These are phyloP conservation scores for Ogataea salicorniae DNA, from an alignment of 805 yeast genomes.

Conservation along the genomic window DNA sequence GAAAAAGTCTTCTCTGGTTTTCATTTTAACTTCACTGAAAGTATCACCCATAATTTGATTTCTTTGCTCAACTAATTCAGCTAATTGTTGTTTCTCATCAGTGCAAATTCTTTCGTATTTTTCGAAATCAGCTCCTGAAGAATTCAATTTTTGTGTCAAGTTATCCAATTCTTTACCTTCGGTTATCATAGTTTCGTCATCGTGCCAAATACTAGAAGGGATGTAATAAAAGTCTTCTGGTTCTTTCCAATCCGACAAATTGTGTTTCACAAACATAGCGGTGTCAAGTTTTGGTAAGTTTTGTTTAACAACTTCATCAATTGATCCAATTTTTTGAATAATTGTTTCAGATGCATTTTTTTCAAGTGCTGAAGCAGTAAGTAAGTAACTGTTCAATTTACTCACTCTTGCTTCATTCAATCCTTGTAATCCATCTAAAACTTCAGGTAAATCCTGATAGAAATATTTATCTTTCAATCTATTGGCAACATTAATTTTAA, in stretches of 20 bases:
- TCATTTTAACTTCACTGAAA: constrained; percentile 34
- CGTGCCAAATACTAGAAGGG: constrained; percentile 96
- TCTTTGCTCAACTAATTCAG: constrained; percentile 34
- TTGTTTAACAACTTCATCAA: constrained; percentile 54
- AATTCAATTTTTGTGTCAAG: constrained; percentile 47
- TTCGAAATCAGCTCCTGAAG: constrained; percentile 34
- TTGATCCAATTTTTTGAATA: constrained; percentile 40
- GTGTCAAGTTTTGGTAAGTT: constrained; percentile 75
- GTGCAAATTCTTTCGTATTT: constrained; percentile 38
- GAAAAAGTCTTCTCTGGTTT: constrained; percentile 33
- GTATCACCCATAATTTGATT: constrained; percentile 28
- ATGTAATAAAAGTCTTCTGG: constrained; percentile 81
- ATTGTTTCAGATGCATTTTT: constrained; percentile 39
- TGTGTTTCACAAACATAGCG: constrained; percentile 90
- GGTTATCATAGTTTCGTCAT: constrained; percentile 72
- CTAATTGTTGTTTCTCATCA: constrained; percentile 46
- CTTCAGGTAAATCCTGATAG: constrained; percentile 89
- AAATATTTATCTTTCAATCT: constrained; percentile 87
- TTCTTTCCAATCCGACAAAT: constrained; percentile 69
- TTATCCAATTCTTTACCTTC: constrained; percentile 52
- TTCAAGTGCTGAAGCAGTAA: constrained; percentile 59
- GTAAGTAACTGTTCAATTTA: constrained; percentile 64
- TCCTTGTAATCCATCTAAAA: constrained; percentile 79
- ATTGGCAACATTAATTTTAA: constrained; percentile 79
- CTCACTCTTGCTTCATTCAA: constrained; percentile 74